phyloP scores from a whole-genome alignment of 2,329 filamentous ascomycete genomes.

The Alternaria sp. region DNA sequence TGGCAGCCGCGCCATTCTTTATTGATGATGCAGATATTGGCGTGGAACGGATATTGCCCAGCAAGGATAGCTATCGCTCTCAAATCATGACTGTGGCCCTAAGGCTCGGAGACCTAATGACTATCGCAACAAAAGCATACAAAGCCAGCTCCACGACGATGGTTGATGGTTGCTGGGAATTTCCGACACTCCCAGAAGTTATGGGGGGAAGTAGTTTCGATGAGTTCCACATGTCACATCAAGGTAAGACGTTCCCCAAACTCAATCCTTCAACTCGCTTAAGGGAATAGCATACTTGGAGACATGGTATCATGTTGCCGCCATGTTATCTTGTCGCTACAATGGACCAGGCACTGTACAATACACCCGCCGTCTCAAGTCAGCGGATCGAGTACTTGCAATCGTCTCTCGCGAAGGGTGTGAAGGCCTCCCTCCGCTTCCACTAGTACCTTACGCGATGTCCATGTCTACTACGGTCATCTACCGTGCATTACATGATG shows the following conservation, averaged over 20 bases:
- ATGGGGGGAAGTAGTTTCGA: not conserved
- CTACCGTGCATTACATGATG: constrained; percentile 8
- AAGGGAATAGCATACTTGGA: constrained; percentile 4
- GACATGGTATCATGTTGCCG: constrained; percentile 13
- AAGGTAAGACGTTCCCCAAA: not conserved
- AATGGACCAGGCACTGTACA: constrained; percentile 4
- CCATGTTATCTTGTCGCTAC: constrained; percentile 12
- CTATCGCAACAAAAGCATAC: constrained; percentile 1
- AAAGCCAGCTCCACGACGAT: not conserved
- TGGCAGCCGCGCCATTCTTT: constrained; percentile 11
- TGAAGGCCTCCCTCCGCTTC: constrained; percentile 5
- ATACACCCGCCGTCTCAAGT: not conserved
- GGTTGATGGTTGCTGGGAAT: not conserved
- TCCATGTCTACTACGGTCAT: constrained; percentile 13
- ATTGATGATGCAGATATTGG: constrained; percentile 11
- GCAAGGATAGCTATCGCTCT: not conserved
- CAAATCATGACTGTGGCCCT: constrained; percentile 7
- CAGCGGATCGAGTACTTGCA: constrained; percentile 3
- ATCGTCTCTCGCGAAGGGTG: not conserved
- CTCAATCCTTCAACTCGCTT: not conserved
- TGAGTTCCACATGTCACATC: constrained; percentile 9
- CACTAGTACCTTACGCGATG: constrained; percentile 8
- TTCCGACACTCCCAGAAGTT: not conserved
- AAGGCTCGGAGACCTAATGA: constrained; percentile 9
- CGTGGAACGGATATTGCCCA: not conserved